Evolutionary conservation across 129 eudicot species (phyloP).

Genomic region (Pseudognaphalium luteoalbum): DNA sequence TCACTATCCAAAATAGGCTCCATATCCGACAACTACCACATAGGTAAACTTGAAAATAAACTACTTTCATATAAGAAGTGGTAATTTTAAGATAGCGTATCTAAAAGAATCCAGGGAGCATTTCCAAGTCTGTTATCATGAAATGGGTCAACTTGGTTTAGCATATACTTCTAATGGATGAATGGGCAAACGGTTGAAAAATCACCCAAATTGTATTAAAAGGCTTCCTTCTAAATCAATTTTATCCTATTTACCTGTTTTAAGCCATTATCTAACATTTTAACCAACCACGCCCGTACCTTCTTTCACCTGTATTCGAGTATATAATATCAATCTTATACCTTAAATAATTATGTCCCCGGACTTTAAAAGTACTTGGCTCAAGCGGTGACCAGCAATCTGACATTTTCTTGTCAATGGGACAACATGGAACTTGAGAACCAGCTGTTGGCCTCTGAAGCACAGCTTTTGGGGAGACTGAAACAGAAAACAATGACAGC

Average conservation of each 20-base stretch:
- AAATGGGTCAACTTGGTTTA: neutral
- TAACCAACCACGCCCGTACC: neutral
- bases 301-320: neutral
- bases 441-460: constrained; percentile 87
- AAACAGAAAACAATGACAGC: constrained; percentile 20
- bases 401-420: constrained; percentile 75
- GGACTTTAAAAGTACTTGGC: constrained; percentile 77
- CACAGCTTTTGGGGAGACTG: constrained; percentile 71
- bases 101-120: neutral
- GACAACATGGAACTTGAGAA: constrained; percentile 76
- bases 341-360: constrained; percentile 75
- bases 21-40: constrained; percentile 7
- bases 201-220: neutral
- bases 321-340: constrained; percentile 24
- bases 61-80: neutral
- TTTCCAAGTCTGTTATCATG: neutral
- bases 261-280: neutral
- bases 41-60: neutral
- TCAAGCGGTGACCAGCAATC: constrained; percentile 80
- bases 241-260: constrained; percentile 2
- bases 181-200: neutral
- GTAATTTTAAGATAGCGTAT: neutral
- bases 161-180: neutral
- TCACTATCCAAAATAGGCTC: neutral
- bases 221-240: neutral